Base-by-base conservation (phyloP, 257 asterid species). In the Solanum ahanhuiri region DNA sequence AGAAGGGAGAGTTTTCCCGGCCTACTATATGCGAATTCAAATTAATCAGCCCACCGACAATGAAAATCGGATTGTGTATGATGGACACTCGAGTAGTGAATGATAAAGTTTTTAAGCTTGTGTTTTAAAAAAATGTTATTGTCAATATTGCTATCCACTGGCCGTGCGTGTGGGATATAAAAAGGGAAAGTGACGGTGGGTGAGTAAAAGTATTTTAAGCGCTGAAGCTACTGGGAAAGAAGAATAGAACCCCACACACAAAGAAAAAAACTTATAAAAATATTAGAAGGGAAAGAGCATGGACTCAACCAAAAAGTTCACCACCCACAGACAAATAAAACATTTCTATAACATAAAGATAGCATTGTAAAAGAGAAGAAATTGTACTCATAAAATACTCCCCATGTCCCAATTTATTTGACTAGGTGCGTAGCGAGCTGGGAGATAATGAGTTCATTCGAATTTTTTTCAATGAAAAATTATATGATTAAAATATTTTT, bases 371-470 rank as follows among this genome's bases (percentile, higher is more conserved):
- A 30, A 4, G 3, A 30, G 39, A 30, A 69, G 5, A 69, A 64
- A 69, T 69, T 14, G 39, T 30, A 69, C 76, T 30, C 9, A 7
- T 30, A 28, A 66, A 67, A 66, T 23, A 64, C 7, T 54, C 63
- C 63, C 23, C 63, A 51, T 18, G 64, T 18, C 10, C 63, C 23
- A 54, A 54, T 18, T 54, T 18, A 18, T 2, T 17, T 54, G 63
- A 54, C 63, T 1, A 54, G 10, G 23, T 1, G 10, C 23, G 3
- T 18, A 54, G 23, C 9, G 0, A 1, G 63, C 23, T 18, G 0
- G 4, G 8, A 8, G 3, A 0, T 17, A 51, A 15, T 0, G 8
- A 18, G 9, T 6, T 54, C 1, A 54, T 17, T 6, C 1, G 3
- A 54, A 5, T 3, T 43, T 11, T 41, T 9, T 3, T 43, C 54